Evolutionary conservation across 352 stramenopile species (phyloP).

Genomic region (Globisporangium camurandrum): DNA sequence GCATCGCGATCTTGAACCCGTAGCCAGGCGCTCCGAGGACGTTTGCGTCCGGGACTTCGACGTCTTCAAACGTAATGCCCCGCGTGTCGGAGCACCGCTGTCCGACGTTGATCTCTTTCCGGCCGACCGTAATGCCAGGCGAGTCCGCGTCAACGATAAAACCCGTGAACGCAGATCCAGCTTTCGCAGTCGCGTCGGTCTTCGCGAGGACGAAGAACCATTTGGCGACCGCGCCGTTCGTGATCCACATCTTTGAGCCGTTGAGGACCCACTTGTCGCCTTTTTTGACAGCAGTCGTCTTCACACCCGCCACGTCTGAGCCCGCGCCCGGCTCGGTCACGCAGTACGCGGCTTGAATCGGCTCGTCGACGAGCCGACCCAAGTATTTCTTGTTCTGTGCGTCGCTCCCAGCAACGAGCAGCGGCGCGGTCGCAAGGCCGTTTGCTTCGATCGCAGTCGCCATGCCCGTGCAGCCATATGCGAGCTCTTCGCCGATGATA

Average conservation of each 20-base stretch:
- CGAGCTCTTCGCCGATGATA: constrained; percentile 87
- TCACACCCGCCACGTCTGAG: constrained; percentile 83
- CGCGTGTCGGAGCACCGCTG: constrained; percentile 88
- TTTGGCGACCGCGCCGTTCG: constrained; percentile 87
- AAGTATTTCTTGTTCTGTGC: constrained; percentile 86
- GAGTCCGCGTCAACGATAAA: constrained; percentile 87
- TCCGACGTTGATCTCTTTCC: constrained; percentile 90
- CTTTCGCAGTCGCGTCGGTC: constrained; percentile 66
- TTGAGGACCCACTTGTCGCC: constrained; percentile 92
- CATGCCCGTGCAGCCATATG: constrained; percentile 88
- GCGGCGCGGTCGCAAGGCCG: constrained; percentile 65
- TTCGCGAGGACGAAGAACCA: constrained; percentile 91
- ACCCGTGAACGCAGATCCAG: constrained; percentile 80
- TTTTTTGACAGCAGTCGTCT: constrained; percentile 89
- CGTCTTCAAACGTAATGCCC: constrained; percentile 88
- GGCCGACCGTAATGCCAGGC: constrained; percentile 79
- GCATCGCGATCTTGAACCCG: constrained; percentile 91
- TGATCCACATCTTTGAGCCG: constrained; percentile 93
- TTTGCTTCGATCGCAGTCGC: constrained; percentile 90
- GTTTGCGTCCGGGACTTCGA: constrained; percentile 83
- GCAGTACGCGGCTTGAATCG: constrained; percentile 82
- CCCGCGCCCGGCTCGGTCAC: constrained; percentile 88
- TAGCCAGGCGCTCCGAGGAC: constrained; percentile 81
- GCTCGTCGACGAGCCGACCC: constrained; percentile 71
- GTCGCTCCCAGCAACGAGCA: constrained; percentile 79